Evolutionary conservation across 2,329 filamentous ascomycete genomes (phyloP).

Genomic region (Fusarium anguioides): DNA sequence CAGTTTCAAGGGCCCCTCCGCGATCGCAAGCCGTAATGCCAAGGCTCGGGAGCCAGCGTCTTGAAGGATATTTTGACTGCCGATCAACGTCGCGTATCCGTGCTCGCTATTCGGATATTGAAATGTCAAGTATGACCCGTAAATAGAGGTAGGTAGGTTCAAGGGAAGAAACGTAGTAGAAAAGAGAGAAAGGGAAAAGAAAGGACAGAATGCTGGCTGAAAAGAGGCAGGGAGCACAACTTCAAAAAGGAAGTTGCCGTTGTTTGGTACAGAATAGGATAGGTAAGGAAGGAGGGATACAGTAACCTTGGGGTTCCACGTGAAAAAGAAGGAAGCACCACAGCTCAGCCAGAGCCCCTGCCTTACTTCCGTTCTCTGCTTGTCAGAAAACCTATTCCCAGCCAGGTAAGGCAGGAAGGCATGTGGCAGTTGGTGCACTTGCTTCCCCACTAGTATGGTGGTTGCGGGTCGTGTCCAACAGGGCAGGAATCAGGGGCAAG

Average conservation of each 20-base stretch:
- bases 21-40: constrained; percentile 40
- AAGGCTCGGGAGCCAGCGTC: constrained; percentile 42
- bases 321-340: constrained; percentile 14
- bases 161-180: not conserved
- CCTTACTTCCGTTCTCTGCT: constrained; percentile 1
- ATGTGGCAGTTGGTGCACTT: constrained; percentile 30
- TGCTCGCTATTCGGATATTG: constrained; percentile 15
- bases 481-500: constrained; percentile 26
- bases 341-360: constrained; percentile 7
- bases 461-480: constrained; percentile 12
- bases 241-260: constrained; percentile 35
- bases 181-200: not conserved
- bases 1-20: constrained; percentile 22
- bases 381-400: constrained; percentile 16
- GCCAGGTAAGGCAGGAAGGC: constrained; percentile 31
- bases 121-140: not conserved
- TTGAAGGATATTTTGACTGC: constrained; percentile 9
- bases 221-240: constrained; percentile 32
- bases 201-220: not conserved
- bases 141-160: not conserved
- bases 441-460: constrained; percentile 2
- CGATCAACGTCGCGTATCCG: constrained; percentile 19
- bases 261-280: constrained; percentile 8
- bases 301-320: constrained; percentile 25
- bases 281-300: constrained; percentile 9